These are phyloP conservation scores for Diplosphaera chodatii DNA, from an alignment of 139 green algal genomes.

Conservation along the genomic window DNA sequence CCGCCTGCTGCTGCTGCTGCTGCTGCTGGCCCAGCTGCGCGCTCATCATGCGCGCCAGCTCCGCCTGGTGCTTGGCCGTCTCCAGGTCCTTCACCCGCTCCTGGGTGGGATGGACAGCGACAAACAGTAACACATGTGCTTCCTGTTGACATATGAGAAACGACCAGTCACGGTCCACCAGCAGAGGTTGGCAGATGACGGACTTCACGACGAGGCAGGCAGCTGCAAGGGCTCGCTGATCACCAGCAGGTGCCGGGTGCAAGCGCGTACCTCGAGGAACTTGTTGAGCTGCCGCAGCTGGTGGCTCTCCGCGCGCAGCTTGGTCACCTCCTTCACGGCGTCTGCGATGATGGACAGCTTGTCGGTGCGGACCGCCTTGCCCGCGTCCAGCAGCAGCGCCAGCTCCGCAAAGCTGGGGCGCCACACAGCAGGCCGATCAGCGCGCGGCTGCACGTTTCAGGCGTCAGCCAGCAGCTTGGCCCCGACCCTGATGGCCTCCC, in stretches of 20 bases:
- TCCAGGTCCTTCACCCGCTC: constrained; percentile 15
- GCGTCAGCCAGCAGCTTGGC: too few species aligned
- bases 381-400: constrained; percentile 34
- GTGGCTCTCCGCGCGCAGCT: constrained; percentile 47
- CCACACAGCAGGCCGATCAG: neutral
- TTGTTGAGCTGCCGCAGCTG: constrained; percentile 60
- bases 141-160: too few species aligned
- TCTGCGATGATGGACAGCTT: constrained; percentile 45
- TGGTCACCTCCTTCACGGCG: constrained; percentile 35
- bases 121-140: too few species aligned
- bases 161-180: too few species aligned
- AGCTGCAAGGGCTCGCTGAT: too few species aligned
- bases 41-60: neutral
- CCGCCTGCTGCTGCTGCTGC: too few species aligned
- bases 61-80: constrained; percentile 8
- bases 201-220: too few species aligned
- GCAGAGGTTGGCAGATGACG: too few species aligned
- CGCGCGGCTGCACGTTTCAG: too few species aligned
- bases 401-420: constrained; percentile 44
- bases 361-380: constrained; percentile 39
- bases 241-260: too few species aligned
- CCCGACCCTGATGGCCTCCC: too few species aligned
- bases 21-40: neutral
- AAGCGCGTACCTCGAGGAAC: constrained; percentile 39
- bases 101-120: constrained; percentile 1